These are phyloP conservation scores for Pisolithus thermaeus DNA, from an alignment of 1,284 basidiomycete species.

Conservation along the genomic window DNA sequence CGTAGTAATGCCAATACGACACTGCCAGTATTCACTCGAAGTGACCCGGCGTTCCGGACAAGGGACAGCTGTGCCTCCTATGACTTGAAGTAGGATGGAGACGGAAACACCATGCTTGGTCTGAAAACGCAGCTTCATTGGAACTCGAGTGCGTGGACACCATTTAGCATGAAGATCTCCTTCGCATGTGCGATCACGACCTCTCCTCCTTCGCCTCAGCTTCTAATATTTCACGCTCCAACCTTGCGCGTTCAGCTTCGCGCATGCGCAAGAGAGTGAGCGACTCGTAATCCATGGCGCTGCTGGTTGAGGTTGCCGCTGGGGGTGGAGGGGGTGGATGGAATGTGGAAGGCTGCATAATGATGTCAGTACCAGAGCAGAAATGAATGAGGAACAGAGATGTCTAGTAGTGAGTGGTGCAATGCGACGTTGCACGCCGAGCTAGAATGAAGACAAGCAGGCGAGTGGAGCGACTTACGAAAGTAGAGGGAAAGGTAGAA, in stretches of 20 bases:
- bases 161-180: too few relatives aligned
- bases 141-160: too few relatives aligned
- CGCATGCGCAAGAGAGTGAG: constrained; percentile 76
- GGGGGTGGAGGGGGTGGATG: constrained; percentile 14
- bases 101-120: too few relatives aligned
- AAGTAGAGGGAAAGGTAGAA: constrained; percentile 21
- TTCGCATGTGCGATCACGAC: constrained; percentile 1
- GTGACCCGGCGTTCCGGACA: too few relatives aligned
- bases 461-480: constrained; percentile 16
- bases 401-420: neutral
- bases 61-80: too few relatives aligned
- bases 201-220: constrained; percentile 41
- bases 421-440: neutral
- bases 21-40: too few relatives aligned
- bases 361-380: constrained; percentile 1
- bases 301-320: constrained; percentile 21
- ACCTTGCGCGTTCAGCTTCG: constrained; percentile 69
- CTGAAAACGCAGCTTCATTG: too few relatives aligned
- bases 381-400: neutral
- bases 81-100: too few relatives aligned
- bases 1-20: too few relatives aligned
- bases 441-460: neutral
- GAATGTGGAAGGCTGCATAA: constrained; percentile 19
- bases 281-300: constrained; percentile 63
- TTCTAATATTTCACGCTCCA: constrained; percentile 73